Evolutionary conservation across 1,284 basidiomycete genomes (phyloP), one percentile per base, ranked within the genome.

Genomic region (Leccinum holopus): DNA sequence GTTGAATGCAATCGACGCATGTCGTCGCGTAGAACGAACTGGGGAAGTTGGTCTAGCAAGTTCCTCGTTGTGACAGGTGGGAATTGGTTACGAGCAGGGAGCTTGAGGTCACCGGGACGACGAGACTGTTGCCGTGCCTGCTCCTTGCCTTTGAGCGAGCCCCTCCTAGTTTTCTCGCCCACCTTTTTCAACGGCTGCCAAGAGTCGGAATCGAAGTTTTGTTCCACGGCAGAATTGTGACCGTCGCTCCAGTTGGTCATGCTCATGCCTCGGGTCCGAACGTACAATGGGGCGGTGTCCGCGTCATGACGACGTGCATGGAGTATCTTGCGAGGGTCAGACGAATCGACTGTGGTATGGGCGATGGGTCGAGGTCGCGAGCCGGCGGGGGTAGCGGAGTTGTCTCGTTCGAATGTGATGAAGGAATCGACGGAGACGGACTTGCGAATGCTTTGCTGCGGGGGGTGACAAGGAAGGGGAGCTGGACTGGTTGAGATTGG

Each of bases 391-490:
- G 74, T 69, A 57, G 77, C 66, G 47, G 74, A 64, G 47, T 66
- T 63, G 56, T 80, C 78, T 62, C 77, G 81, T 63, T 77, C 79
- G 69, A 81, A 78, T 53, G 76, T 77, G 56, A 84, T 81, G 72
- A 91, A 87, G 9, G 90, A 91, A 73, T 91, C 90, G 63, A 86
- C 87, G 28, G 90, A 91, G 64, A 88, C 75, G 28, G 88, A 88
- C 76, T 91, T 91, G 67, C 87, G 81, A 59, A 90, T 81, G 64
- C 70, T 76, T 58, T 67, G 71, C 47, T 73, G 75, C 14, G 56
- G 59, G n/a, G 61, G 44, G 5, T 55, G 60, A 65, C 68, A 71
- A 59, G 62, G 39, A 6, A 61, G 58, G 28, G 58, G 58, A 33
- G 62, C 6, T 53, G 47, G 58, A 30, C 52, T 58, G 41, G 53